phyloP scores from a whole-genome alignment of 306 rosid species.

The Ochetophila trinervis region DNA sequence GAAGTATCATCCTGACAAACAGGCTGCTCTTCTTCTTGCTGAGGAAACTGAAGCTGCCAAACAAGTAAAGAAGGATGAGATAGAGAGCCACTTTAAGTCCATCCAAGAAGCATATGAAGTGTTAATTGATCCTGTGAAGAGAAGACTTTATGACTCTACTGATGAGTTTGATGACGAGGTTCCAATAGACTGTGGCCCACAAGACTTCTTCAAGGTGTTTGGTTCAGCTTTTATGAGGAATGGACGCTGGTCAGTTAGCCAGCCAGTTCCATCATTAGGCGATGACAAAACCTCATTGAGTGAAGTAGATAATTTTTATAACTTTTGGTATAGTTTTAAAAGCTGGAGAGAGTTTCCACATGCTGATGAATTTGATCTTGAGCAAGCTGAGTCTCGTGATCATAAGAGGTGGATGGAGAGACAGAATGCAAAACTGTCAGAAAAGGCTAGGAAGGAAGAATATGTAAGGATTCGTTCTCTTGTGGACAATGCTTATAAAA shows the following conservation, averaged over 20 bases:
- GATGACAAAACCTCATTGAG: conserved; percentile 62
- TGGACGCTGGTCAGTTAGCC: conserved; percentile 89
- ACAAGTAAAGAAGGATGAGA: conserved; percentile 79
- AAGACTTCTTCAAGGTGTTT: conserved; percentile 89
- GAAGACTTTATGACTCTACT: conserved; percentile 95
- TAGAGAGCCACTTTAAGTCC: conserved; percentile 84
- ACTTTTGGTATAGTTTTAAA: conserved; percentile 89
- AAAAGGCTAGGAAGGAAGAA: conserved; percentile 96
- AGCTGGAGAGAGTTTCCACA: conserved; percentile 99
- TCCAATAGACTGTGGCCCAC: conserved; percentile 92
- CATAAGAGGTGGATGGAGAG: conserved; percentile 99
- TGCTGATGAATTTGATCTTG: conserved; percentile 89
- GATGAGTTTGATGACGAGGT: conserved; percentile 97
- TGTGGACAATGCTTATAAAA: conserved; percentile 89
- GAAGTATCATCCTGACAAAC: conserved; percentile 95
- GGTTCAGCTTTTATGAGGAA: conserved; percentile 94
- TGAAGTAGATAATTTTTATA: conserved; percentile 77
- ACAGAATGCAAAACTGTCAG: conserved; percentile 86
- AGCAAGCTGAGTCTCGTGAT: conserved; percentile 97
- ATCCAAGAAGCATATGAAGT: conserved; percentile 91
- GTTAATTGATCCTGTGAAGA: conserved; percentile 69
- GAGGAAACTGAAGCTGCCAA: conserved; percentile 84
- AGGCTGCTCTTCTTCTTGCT: conserved; percentile 77
- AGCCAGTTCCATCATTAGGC: conserved; percentile 77
- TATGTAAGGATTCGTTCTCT: conserved; percentile 77